phyloP scores from a whole-genome alignment of 768 basidiomycete genomes.

The Serendipita sp. region DNA sequence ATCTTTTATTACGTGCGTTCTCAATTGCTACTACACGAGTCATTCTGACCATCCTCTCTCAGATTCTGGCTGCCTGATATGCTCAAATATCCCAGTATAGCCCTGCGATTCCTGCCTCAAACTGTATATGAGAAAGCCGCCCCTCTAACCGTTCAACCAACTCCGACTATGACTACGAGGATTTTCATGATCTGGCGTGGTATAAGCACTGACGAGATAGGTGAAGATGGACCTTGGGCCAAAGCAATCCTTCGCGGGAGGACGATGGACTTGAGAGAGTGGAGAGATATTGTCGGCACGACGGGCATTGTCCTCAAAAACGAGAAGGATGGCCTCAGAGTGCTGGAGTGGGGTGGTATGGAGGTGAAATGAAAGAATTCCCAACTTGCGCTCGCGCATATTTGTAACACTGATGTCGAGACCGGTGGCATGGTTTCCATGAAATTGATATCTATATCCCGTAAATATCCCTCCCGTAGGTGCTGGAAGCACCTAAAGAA shows the following conservation, averaged over 20 bases:
- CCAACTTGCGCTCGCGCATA: no score
- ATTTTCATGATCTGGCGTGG: slow-evolving; percentile 36
- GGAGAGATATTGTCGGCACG: no score
- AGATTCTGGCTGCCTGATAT: slow-evolving; percentile 33
- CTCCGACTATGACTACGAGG: slow-evolving; percentile 29
- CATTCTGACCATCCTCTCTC: background rate
- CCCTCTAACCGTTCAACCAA: slow-evolving; percentile 23
- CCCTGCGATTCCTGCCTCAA: slow-evolving; percentile 33
- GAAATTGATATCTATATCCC: no score
- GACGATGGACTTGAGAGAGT: slow-evolving; percentile 17
- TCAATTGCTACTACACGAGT: background rate
- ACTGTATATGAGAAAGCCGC: slow-evolving; percentile 27
- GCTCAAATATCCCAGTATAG: slow-evolving; percentile 25
- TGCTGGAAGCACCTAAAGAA: no score
- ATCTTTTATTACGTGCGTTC: slow-evolving; percentile 30
- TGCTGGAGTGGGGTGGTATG: slow-evolving; percentile 36
- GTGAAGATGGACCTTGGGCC: slow-evolving; percentile 18
- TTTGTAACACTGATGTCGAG: no score
- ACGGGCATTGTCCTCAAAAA: slow-evolving; percentile 14
- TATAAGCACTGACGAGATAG: slow-evolving; percentile 14
- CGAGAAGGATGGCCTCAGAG: slow-evolving; percentile 20
- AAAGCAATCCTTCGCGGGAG: slow-evolving; percentile 14
- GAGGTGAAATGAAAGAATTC: slow-evolving; percentile 23
- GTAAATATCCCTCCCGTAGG: no score
- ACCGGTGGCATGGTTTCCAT: no score